These are phyloP conservation scores for Geoglossum cookeanum DNA, from an alignment of 2,329 filamentous ascomycete genomes.

Conservation along the genomic window DNA sequence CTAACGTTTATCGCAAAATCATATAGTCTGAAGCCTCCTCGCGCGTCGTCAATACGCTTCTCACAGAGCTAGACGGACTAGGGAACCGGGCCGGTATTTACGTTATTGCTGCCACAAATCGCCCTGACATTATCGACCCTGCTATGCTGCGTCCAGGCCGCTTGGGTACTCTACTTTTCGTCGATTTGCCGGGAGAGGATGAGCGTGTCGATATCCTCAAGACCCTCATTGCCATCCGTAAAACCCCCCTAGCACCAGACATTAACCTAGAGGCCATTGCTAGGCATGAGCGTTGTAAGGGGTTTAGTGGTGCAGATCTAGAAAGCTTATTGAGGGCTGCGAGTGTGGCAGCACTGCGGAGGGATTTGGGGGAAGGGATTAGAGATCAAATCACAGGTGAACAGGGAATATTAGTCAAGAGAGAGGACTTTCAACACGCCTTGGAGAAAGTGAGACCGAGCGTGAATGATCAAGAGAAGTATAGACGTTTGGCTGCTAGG, in stretches of 20 bases:
- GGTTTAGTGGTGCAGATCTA: slow-evolving; percentile 57
- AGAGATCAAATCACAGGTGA: not conserved
- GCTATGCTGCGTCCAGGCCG: slow-evolving; percentile 87
- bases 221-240: slow-evolving; percentile 37
- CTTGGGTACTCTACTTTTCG: slow-evolving; percentile 71
- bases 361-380: slow-evolving; percentile 24
- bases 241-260: slow-evolving; percentile 26
- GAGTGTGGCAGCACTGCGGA: slow-evolving; percentile 34
- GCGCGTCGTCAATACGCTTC: slow-evolving; percentile 81
- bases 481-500: not conserved
- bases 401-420: not conserved
- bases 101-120: slow-evolving; percentile 85
- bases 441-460: slow-evolving; percentile 22
- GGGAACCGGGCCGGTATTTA: slow-evolving; percentile 69
- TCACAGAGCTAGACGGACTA: slow-evolving; percentile 85
- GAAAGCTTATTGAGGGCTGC: slow-evolving; percentile 38
- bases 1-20: not conserved
- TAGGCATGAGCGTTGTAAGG: slow-evolving; percentile 54
- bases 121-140: slow-evolving; percentile 89
- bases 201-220: slow-evolving; percentile 74
- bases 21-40: slow-evolving; percentile 53
- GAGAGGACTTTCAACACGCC: slow-evolving; percentile 25
- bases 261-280: slow-evolving; percentile 34
- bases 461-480: slow-evolving; percentile 12
- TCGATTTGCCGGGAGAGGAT: slow-evolving; percentile 60